Evolutionary conservation across 805 yeast species (phyloP).

Genomic region (Blastobotrys attinorum): DNA sequence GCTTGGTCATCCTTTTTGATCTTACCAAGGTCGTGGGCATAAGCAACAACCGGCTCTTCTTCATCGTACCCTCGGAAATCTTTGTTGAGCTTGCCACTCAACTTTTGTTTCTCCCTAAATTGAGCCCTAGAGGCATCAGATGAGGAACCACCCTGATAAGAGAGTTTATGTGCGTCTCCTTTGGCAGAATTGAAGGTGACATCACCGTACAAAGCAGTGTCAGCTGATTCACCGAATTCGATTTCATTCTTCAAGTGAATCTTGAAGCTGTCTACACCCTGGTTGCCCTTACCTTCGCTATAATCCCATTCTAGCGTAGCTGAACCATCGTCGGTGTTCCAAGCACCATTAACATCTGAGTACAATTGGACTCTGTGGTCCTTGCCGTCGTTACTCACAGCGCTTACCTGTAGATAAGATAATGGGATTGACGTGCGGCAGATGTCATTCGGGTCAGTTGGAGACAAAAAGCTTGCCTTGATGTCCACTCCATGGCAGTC

Average conservation of each 20-base stretch:
- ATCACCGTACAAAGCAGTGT: background rate
- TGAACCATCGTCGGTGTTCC: background rate
- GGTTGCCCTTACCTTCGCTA: background rate
- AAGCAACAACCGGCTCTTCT: background rate
- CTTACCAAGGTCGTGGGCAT: constrained; percentile 1
- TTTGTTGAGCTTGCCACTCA: background rate
- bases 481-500: background rate
- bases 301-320: background rate
- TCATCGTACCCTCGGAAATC: background rate
- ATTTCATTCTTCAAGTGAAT: background rate
- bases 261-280: background rate
- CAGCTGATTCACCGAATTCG: background rate
- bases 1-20: background rate
- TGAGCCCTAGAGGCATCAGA: background rate
- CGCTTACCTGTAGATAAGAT: background rate
- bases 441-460: background rate
- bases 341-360: background rate
- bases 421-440: background rate
- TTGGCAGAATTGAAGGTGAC: background rate
- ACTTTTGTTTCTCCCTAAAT: background rate
- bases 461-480: background rate
- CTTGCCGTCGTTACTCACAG: background rate
- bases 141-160: background rate
- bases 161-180: background rate
- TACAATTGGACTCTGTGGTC: background rate